Base-by-base conservation (phyloP, 805 yeast species). In the Wickerhamiella australiensis region DNA sequence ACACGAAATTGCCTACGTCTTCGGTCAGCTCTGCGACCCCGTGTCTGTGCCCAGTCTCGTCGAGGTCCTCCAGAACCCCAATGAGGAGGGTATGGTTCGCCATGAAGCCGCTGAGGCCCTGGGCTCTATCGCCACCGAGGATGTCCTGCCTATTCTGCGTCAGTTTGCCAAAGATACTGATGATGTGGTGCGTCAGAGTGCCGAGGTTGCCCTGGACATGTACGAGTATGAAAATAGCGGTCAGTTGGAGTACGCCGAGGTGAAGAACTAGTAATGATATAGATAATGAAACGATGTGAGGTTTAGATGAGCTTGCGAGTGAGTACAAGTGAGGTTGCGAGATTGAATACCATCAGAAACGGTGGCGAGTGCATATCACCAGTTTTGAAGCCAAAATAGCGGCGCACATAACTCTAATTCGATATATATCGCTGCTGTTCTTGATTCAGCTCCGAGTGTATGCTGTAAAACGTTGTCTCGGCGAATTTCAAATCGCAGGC, bases 51-150 rank as follows among this genome's bases (percentile, higher is more conserved):
- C 96, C 36, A 73, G 90, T 18, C 76, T 94, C 54, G 75, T 86
- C 51, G 80, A 85, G 68, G 86, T 92, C 2, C 75, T 94, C 59
- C 79, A 79, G 58, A 78, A 85, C 65, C 76, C 73, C 52, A 62
- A 68, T 13, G 96, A 92, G 70, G 97, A 94, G 48, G 95, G 94
- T 55, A 92, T 92, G 99, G 98, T 94, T 29, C 82, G 99, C 70
- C 99, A 92, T 65, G 99, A 92, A 70, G 98, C 97, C 52, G 98
- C 97, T 22, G 99, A 92, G 70, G 98, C 98, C 22, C 74, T 94
- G 59, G 98, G 98, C 23, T 78, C 95, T 25, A 92, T 92, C 64
- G 97, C 96, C 23, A 85, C 96, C 8, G 95, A 85, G 60, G 96
- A 90, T 52, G 95, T 90, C 35, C 73, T 90, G 56, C 96, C 96